phyloP scores from a whole-genome alignment of 2,329 filamentous ascomycete species.

The Hymenoscyphus repandus region DNA sequence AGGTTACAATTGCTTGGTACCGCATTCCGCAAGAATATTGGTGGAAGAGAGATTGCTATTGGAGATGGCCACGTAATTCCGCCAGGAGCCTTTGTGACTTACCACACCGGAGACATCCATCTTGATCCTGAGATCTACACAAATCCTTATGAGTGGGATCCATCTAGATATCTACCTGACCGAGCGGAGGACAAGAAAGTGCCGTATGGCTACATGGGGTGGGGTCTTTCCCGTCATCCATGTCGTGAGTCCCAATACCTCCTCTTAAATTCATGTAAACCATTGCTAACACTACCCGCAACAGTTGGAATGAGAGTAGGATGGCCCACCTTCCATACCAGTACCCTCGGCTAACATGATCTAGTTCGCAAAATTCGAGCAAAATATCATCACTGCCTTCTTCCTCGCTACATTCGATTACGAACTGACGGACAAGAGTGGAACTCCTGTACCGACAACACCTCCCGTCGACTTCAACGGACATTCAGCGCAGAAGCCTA shows the following conservation, averaged over 20 bases:
- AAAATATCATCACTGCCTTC: slow-evolving; percentile 43
- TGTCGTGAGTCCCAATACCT: slow-evolving; percentile 31
- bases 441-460: slow-evolving; percentile 27
- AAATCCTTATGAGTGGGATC: slow-evolving; percentile 45
- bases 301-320: slow-evolving; percentile 25
- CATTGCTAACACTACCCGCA: slow-evolving; percentile 18
- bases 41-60: slow-evolving; percentile 40
- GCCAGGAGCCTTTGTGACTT: slow-evolving; percentile 40
- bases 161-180: slow-evolving; percentile 41
- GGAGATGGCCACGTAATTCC: slow-evolving; percentile 46
- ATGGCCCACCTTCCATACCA: background rate
- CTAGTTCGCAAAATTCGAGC: slow-evolving; percentile 48
- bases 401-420: slow-evolving; percentile 47
- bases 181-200: slow-evolving; percentile 39
- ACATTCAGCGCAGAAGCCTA: slow-evolving; percentile 38
- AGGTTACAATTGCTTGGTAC: slow-evolving; percentile 44
- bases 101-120: slow-evolving; percentile 43
- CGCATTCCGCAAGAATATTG: slow-evolving; percentile 47
- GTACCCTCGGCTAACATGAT: background rate
- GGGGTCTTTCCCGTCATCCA: slow-evolving; percentile 28
- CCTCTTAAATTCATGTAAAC: background rate
- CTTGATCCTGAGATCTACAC: slow-evolving; percentile 43
- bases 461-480: slow-evolving; percentile 35
- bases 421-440: slow-evolving; percentile 37
- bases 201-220: slow-evolving; percentile 12